These are phyloP conservation scores for Wickerhamiella pararugosa DNA, from an alignment of 1,139 yeast species.

Conservation along the genomic window DNA sequence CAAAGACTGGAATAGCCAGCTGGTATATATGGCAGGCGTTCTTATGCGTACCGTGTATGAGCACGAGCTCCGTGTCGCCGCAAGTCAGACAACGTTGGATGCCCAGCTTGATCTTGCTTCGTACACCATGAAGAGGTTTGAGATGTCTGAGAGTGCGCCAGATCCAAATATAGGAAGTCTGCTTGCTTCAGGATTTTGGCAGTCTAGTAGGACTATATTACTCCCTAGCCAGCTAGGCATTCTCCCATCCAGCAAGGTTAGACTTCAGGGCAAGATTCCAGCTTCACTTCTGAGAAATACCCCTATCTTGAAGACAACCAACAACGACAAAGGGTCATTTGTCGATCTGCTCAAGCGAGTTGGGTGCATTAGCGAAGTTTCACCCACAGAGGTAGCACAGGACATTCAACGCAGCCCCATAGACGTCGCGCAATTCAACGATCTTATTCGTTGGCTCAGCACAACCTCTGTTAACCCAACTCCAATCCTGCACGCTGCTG, in stretches of 20 bases:
- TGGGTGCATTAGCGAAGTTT: constrained; percentile 7
- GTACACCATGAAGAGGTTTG: constrained; percentile 17
- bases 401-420: constrained; percentile 10
- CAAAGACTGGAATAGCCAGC: constrained; percentile 29
- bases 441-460: constrained; percentile 5
- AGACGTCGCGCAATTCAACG: background rate
- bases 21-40: constrained; percentile 28
- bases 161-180: constrained; percentile 25
- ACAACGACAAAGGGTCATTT: constrained; percentile 15
- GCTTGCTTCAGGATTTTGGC: constrained; percentile 27
- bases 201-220: constrained; percentile 17
- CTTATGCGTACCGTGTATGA: constrained; percentile 27
- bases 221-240: constrained; percentile 25
- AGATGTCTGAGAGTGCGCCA: constrained; percentile 25
- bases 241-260: constrained; percentile 20
- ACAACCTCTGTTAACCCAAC: background rate
- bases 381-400: constrained; percentile 9
- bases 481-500: background rate
- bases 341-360: constrained; percentile 13
- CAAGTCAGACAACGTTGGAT: background rate
- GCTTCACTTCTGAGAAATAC: constrained; percentile 19
- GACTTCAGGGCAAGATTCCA: constrained; percentile 20
- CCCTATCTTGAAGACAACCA: constrained; percentile 20
- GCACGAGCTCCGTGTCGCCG: constrained; percentile 19
- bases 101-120: constrained; percentile 7